Conservation (phyloP, 2,329 filamentous ascomycete species). For the Chaetomiaceae sp. region DNA sequence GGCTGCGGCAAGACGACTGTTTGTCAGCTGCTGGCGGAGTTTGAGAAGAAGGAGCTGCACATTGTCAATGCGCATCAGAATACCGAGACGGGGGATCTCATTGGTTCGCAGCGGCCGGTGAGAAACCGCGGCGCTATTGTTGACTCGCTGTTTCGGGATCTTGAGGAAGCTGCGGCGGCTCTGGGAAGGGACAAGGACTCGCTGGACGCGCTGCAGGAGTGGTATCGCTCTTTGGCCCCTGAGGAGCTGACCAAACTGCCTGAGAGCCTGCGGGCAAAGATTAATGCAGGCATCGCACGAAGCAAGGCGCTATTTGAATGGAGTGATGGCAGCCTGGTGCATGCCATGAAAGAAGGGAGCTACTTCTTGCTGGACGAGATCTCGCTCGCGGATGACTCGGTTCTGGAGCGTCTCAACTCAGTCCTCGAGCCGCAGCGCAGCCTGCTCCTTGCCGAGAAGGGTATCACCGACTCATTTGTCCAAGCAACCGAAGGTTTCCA, state of each 20-base stretch:
- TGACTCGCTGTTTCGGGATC: constrained; percentile 56
- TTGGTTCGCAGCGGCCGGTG: constrained; percentile 88
- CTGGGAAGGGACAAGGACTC: constrained; percentile 37
- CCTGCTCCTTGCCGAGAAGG: constrained; percentile 89
- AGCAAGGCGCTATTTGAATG: constrained; percentile 90
- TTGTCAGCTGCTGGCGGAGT: constrained; percentile 83
- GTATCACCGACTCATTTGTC: constrained; percentile 73
- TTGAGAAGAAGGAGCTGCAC: constrained; percentile 66
- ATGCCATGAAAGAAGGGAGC: constrained; percentile 84
- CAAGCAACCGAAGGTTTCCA: constrained; percentile 75
- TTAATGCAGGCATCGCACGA: constrained; percentile 48
- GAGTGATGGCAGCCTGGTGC: constrained; percentile 87
- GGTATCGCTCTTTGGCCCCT: constrained; percentile 50
- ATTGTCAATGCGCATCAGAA: constrained; percentile 98
- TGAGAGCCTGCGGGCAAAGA: constrained; percentile 39
- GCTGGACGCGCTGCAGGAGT: constrained; percentile 50
- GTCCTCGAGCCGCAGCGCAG: constrained; percentile 85
- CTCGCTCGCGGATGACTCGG: constrained; percentile 93
- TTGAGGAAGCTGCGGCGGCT: constrained; percentile 42
- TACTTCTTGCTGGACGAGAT: constrained; percentile 97
- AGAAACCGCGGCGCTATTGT: constrained; percentile 74
- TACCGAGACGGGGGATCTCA: constrained; percentile 93
- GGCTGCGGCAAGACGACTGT: constrained; percentile 98
- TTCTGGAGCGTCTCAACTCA: constrained; percentile 91
- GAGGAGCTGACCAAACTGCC: constrained; percentile 43